Evolutionary conservation across 768 basidiomycete genomes (phyloP).

Genomic region (Tulasnella sp.): DNA sequence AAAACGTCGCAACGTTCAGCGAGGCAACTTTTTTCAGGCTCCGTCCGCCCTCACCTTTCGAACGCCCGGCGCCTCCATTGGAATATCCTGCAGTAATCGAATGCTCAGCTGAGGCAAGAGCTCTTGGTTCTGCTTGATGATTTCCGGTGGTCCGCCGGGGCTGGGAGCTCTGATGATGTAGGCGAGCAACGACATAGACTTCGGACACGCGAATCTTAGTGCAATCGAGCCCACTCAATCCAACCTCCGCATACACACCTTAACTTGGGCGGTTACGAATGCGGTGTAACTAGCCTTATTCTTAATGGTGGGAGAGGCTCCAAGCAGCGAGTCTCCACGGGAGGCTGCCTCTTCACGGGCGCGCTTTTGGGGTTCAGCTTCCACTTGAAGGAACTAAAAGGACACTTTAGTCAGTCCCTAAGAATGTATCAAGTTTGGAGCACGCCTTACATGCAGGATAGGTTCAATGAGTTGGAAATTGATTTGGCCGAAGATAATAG

Average conservation of each 20-base stretch:
- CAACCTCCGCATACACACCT: conserved; percentile 49
- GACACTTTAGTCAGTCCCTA: background rate
- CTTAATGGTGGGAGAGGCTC: conserved; percentile 69
- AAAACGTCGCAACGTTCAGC: background rate
- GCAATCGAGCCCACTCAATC: background rate
- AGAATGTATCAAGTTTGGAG: background rate
- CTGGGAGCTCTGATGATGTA: conserved; percentile 72
- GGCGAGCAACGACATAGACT: conserved; percentile 90
- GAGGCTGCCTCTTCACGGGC: conserved; percentile 76
- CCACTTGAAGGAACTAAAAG: conserved; percentile 57
- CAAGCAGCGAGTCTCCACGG: conserved; percentile 77
- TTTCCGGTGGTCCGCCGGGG: conserved; percentile 39
- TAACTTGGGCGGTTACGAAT: conserved; percentile 84
- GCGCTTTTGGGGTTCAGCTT: conserved; percentile 75
- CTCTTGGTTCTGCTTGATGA: conserved; percentile 73
- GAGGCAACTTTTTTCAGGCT: background rate
- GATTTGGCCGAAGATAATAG: conserved; percentile 84
- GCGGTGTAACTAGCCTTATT: conserved; percentile 75
- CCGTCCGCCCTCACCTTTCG: conserved; percentile 56
- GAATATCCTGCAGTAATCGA: conserved; percentile 90
- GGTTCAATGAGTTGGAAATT: conserved; percentile 63
- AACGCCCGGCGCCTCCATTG: conserved; percentile 73
- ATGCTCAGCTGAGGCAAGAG: conserved; percentile 73
- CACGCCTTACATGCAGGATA: conserved; percentile 66
- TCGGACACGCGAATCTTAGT: conserved; percentile 3